Evolutionary conservation across 2,329 filamentous ascomycete species (phyloP).

Genomic region (Karstenula rhodostoma): DNA sequence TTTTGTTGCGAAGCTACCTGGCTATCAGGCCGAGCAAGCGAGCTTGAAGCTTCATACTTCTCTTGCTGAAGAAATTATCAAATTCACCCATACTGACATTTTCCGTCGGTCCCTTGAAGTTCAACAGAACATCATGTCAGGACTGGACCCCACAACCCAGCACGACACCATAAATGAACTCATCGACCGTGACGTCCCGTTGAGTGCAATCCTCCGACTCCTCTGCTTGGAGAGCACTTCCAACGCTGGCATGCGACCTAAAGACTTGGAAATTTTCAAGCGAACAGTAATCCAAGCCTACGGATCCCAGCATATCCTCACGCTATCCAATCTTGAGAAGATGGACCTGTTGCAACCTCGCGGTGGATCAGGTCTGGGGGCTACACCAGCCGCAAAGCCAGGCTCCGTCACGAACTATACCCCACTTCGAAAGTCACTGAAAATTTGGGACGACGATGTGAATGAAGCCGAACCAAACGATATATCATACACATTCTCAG

Average conservation of each 20-base stretch:
- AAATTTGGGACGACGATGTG: constrained; percentile 93
- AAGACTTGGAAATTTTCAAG: constrained; percentile 89
- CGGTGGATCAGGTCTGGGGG: constrained; percentile 54
- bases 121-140: constrained; percentile 93
- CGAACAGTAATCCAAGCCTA: constrained; percentile 90
- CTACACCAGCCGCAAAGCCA: constrained; percentile 50
- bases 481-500: constrained; percentile 96
- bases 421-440: constrained; percentile 83
- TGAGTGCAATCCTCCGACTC: constrained; percentile 82
- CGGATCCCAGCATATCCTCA: constrained; percentile 92
- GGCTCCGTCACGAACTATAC: constrained; percentile 79
- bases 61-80: constrained; percentile 93
- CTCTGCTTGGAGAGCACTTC: constrained; percentile 93
- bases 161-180: constrained; percentile 93
- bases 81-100: constrained; percentile 85
- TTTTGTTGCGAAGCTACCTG: constrained; percentile 92
- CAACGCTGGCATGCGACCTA: constrained; percentile 84
- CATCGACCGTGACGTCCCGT: constrained; percentile 84
- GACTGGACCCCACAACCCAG: constrained; percentile 85
- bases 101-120: constrained; percentile 91
- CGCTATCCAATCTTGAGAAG: constrained; percentile 86
- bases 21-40: constrained; percentile 91
- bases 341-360: constrained; percentile 81
- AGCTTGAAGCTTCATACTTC: constrained; percentile 92
- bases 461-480: constrained; percentile 95